Conservation (phyloP, 2,329 filamentous ascomycete species). For the Lecanoromycetidae sp. region DNA sequence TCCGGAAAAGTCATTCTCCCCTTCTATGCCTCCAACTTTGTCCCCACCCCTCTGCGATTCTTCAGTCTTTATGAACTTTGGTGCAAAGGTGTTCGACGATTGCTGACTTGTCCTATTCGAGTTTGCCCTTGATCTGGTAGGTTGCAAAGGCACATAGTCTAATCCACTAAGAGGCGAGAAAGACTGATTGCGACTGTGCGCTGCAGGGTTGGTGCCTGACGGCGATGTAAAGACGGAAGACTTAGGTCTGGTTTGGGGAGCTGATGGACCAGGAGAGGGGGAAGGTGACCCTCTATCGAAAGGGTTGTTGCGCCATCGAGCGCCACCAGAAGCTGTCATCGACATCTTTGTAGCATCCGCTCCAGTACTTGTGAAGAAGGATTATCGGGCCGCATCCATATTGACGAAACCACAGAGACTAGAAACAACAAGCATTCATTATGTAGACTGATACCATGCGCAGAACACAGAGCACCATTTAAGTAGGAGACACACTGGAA, state of each 20-base stretch:
- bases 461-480: not conserved
- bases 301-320: conserved; percentile 67
- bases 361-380: too few relatives aligned
- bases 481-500: not conserved
- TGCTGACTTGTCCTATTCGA: conserved; percentile 54
- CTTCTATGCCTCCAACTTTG: conserved; percentile 63
- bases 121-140: conserved; percentile 39
- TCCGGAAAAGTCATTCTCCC: conserved; percentile 96
- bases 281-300: conserved; percentile 58
- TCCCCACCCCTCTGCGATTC: conserved; percentile 51
- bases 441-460: too few relatives aligned
- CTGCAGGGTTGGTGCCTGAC: conserved; percentile 30
- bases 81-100: conserved; percentile 75
- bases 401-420: not conserved
- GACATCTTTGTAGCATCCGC: too few relatives aligned
- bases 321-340: conserved; percentile 47
- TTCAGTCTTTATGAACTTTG: conserved; percentile 86
- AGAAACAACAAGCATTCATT: not conserved
- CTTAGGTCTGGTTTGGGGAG: conserved; percentile 51
- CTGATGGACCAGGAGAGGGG: conserved; percentile 48
- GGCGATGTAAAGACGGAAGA: conserved; percentile 61
- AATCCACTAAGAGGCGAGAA: conserved; percentile 43
- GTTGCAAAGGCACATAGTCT: conserved; percentile 29
- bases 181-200: conserved; percentile 60
- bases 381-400: conserved; percentile 6